Percentiles rank a stretch among this genome's conserved stretches.
phyloP scores from a whole-genome alignment of 371 early-diverging fungal genomes.

The Haplosporangium sp. region DNA sequence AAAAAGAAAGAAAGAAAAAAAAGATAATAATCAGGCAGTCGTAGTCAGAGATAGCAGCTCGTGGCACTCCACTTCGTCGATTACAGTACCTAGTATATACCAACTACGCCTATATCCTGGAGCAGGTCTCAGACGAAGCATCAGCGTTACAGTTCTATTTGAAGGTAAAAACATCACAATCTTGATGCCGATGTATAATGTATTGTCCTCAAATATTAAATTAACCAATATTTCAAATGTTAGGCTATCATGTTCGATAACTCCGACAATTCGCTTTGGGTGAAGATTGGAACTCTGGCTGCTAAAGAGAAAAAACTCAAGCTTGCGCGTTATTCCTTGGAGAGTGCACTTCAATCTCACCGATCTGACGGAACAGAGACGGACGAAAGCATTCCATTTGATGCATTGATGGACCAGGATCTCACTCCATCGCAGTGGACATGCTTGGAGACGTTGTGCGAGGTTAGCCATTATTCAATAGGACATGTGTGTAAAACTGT shows the following conservation, averaged over 20 bases:
- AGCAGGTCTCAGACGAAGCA: constrained; percentile 52
- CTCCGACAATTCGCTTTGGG: constrained; percentile 68
- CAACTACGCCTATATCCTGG: constrained; percentile 70
- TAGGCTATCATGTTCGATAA: constrained; percentile 69
- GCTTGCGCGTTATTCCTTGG: constrained; percentile 65
- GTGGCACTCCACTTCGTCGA: constrained; percentile 53
- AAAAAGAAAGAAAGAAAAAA: no score
- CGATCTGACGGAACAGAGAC: constrained; percentile 10
- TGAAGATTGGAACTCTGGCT: constrained; percentile 63
- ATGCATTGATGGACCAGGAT: constrained; percentile 19
- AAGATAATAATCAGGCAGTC: not conserved
- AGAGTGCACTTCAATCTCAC: constrained; percentile 57
- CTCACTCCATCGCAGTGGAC: constrained; percentile 65
- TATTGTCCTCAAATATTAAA: not conserved
- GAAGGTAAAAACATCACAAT: constrained; percentile 55
- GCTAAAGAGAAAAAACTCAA: constrained; percentile 54
- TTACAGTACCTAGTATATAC: constrained; percentile 69
- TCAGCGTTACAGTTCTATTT: constrained; percentile 64
- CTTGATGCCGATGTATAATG: not conserved
- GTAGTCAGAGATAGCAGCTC: constrained; percentile 47
- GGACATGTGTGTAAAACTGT: no score
- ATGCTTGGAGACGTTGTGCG: constrained; percentile 68
- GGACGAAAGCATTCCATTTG: constrained; percentile 5
- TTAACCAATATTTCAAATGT: not conserved
- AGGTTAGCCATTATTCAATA: constrained; percentile 35